Base-by-base conservation (phyloP, 2,329 filamentous ascomycete genomes). In the Sphaerulina vaccinii region DNA sequence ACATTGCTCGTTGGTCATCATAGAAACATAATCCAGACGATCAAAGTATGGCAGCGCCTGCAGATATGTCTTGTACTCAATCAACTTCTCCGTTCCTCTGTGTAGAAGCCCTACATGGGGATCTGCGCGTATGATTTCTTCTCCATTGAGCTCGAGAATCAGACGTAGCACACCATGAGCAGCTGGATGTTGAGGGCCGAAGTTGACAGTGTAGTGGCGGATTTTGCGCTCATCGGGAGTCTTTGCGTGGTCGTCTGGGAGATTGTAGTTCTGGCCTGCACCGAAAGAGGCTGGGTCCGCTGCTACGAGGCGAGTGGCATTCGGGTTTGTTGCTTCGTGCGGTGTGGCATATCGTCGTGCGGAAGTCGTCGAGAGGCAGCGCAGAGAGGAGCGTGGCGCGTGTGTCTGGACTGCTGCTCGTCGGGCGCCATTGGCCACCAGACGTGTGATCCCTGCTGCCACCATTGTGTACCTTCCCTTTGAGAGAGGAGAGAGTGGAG, bases 1-100 rank as follows among this genome's bases (percentile, higher is more conserved):
- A 70, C 90, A 96, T 76, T 99, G 93, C 80, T 99, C 93, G 75
- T 99, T 99, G 68, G 93, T 99, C 93, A 99, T 99, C 95, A 99
- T 99, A 67, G 90, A 96, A 64, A 96, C 91, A 74, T 99, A 99
- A 75, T 99, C 93, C 72, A 99, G 81, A 65, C 93, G 90, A 76
- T 99, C 93, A 71, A 99, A 99, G 79, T 99, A 99, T 51, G 93
- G 93, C 69, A 99, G 79, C 52, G 93, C 93, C 79, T 99, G 93
- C 68, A 97, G 82, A 71, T 99, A 99, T 65, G 92, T 96, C 82
- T 96, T 96, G 83, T 99, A 99, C 80, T 99, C 93, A 75, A 97
- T 97, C 76, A 99, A 84, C 82, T 99, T 99, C 81, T 99, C 93
- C 58, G 93, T 99, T 63, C 93, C 93, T 66, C 93, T 85, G 75